These are phyloP conservation scores for Wickerhamiella parazyma DNA, from an alignment of 805 yeast species.

Conservation along the genomic window DNA sequence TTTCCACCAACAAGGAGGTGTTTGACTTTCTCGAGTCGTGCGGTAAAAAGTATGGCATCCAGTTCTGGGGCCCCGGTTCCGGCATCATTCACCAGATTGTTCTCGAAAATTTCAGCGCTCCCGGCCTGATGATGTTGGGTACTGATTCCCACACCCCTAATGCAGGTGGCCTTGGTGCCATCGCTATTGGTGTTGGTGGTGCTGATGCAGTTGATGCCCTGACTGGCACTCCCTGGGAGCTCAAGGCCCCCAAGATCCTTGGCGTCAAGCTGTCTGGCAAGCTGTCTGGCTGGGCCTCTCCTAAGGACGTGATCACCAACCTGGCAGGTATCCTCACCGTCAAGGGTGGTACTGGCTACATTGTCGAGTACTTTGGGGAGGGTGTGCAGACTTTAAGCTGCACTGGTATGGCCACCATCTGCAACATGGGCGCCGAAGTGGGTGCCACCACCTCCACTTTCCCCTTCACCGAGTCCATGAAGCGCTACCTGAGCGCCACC, in stretches of 20 bases:
- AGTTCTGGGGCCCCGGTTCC: slow-evolving; percentile 99
- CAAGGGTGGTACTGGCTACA: slow-evolving; percentile 95
- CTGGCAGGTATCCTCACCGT: slow-evolving; percentile 89
- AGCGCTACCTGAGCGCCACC: slow-evolving; percentile 69
- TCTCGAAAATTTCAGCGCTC: slow-evolving; percentile 89
- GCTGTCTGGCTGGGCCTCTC: slow-evolving; percentile 89
- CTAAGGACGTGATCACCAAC: slow-evolving; percentile 89
- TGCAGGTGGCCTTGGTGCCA: slow-evolving; percentile 97
- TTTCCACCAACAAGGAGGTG: slow-evolving; percentile 82
- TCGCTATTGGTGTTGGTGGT: slow-evolving; percentile 99
- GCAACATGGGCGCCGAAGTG: slow-evolving; percentile 99
- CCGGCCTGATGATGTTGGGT: slow-evolving; percentile 94
- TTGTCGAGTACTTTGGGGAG: slow-evolving; percentile 92
- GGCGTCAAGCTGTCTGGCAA: slow-evolving; percentile 90
- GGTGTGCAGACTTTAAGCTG: slow-evolving; percentile 82
- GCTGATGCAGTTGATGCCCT: slow-evolving; percentile 98
- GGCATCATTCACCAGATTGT: slow-evolving; percentile 98
- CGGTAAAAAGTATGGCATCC: slow-evolving; percentile 89
- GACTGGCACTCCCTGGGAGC: slow-evolving; percentile 97
- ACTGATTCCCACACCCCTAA: slow-evolving; percentile 98
- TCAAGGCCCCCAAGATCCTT: slow-evolving; percentile 88
- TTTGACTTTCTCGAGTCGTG: slow-evolving; percentile 88
- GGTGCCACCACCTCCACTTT: slow-evolving; percentile 97
- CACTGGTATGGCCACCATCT: slow-evolving; percentile 99
- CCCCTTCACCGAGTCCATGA: slow-evolving; percentile 81